Evolutionary conservation across 108 stramenopile species (phyloP).

Genomic region (Nitzschia sp.): DNA sequence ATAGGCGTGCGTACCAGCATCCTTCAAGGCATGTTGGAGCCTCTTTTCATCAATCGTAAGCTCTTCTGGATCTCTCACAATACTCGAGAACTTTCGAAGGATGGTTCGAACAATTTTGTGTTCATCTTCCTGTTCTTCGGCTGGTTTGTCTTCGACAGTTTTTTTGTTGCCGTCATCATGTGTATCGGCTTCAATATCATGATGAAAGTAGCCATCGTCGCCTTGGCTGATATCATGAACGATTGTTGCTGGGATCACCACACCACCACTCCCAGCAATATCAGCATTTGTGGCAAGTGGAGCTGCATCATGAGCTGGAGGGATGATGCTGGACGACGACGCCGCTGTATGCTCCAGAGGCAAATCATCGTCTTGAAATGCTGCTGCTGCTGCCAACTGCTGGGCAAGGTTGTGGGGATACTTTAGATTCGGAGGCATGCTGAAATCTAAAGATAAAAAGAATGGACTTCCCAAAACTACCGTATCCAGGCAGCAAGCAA

Average conservation of each 20-base stretch:
- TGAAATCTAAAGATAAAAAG: neutral
- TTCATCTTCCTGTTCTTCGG: neutral
- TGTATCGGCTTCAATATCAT: conserved; percentile 6
- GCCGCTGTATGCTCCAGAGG: neutral
- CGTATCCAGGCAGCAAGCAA: too few relatives aligned
- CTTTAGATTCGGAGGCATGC: conserved; percentile 6
- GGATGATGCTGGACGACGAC: too few relatives aligned
- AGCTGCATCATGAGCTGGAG: neutral
- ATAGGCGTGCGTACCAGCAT: conserved; percentile 9
- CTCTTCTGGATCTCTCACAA: neutral
- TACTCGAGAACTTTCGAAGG: neutral
- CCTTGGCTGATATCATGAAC: neutral
- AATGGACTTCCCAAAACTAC: too few relatives aligned
- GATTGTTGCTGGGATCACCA: neutral
- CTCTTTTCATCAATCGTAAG: conserved; percentile 4
- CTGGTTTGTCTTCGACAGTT: neutral
- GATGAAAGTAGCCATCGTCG: neutral
- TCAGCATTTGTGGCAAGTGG: neutral
- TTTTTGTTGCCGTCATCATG: neutral
- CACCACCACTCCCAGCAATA: neutral
- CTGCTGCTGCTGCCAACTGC: neutral
- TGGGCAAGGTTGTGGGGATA: neutral
- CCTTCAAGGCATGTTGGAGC: neutral
- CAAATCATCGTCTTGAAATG: neutral
- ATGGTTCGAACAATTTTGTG: neutral